Evolutionary conservation across 2,329 filamentous ascomycete species (phyloP).

Genomic region (Sclerotinia sclerotiorum): DNA sequence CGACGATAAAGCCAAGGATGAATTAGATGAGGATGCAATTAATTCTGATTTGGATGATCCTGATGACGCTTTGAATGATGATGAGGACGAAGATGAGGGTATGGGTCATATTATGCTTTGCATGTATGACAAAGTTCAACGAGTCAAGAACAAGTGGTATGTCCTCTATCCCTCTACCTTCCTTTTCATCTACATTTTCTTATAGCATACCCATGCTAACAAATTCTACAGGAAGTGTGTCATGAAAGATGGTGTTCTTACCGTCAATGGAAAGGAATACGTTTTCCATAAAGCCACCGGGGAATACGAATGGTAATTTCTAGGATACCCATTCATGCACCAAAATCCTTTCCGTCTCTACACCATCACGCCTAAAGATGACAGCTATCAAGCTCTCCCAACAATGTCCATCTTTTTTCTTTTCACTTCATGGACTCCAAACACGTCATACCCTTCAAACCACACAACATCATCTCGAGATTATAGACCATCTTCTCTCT

Average conservation of each 20-base stretch:
- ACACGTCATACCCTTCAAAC: background rate
- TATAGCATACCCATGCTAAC: conserved; percentile 7
- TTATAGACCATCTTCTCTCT: background rate
- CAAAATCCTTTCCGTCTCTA: background rate
- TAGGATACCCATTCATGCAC: background rate
- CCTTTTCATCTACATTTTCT: background rate
- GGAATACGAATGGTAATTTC: conserved; percentile 89
- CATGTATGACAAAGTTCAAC: conserved; percentile 98
- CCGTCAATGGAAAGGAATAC: conserved; percentile 90
- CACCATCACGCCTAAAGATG: background rate
- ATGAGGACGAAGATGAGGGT: conserved; percentile 83
- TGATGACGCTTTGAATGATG: conserved; percentile 79
- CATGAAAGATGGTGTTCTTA: conserved; percentile 93
- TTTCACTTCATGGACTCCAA: background rate
- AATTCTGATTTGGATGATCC: conserved; percentile 97
- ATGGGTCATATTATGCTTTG: conserved; percentile 93
- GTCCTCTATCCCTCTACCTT: conserved; percentile 29
- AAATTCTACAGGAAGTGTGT: conserved; percentile 78
- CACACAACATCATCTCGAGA: background rate
- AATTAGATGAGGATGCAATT: conserved; percentile 87
- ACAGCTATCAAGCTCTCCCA: background rate
- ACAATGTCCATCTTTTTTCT: background rate
- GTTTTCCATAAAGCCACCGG: conserved; percentile 97
- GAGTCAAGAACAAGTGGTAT: conserved; percentile 97
- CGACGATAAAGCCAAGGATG: conserved; percentile 56